A percentile compares a stretch with the other conserved stretches of the same genome.
phyloP scores from a whole-genome alignment of 2,329 filamentous ascomycete species.

The Furcasterigmium furcatum region DNA sequence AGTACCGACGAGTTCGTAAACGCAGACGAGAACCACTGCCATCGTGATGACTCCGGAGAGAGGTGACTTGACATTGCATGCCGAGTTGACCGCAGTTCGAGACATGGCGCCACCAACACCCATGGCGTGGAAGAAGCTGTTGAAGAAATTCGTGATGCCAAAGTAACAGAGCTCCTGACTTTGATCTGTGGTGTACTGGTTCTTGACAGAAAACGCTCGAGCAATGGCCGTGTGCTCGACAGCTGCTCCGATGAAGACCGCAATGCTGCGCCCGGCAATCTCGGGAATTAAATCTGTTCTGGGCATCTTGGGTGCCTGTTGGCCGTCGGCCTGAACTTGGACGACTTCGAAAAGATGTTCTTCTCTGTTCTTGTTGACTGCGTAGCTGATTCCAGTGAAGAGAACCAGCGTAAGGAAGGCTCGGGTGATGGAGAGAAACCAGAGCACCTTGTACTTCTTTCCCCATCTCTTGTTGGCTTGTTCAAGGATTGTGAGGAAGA shows the following conservation, averaged over 20 bases:
- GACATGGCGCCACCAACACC: slow-evolving; percentile 65
- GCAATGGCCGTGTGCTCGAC: slow-evolving; percentile 65
- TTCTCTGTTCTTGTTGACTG: slow-evolving; percentile 51
- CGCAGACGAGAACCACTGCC: slow-evolving; percentile 57
- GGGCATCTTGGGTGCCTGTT: slow-evolving; percentile 46
- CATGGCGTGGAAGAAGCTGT: slow-evolving; percentile 63
- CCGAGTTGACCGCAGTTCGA: slow-evolving; percentile 63
- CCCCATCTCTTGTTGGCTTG: slow-evolving; percentile 58
- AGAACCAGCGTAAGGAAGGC: slow-evolving; percentile 59
- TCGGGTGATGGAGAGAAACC: slow-evolving; percentile 56
- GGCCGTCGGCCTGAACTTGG: slow-evolving; percentile 53
- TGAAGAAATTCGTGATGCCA: slow-evolving; percentile 59
- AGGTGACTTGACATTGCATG: slow-evolving; percentile 59
- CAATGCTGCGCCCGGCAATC: slow-evolving; percentile 51
- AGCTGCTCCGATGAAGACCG: slow-evolving; percentile 57
- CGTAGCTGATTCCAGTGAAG: slow-evolving; percentile 61
- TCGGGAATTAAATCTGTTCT: slow-evolving; percentile 44
- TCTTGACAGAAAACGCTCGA: slow-evolving; percentile 58
- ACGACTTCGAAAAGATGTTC: slow-evolving; percentile 55
- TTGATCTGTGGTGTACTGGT: slow-evolving; percentile 60
- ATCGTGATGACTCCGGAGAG: slow-evolving; percentile 58
- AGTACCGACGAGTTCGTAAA: slow-evolving; percentile 57
- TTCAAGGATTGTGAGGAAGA: slow-evolving; percentile 54
- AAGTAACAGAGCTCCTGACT: slow-evolving; percentile 65
- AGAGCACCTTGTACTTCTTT: slow-evolving; percentile 52